Evolutionary conservation across 352 stramenopile species (phyloP).

Genomic region (Phytophthora vignae): DNA sequence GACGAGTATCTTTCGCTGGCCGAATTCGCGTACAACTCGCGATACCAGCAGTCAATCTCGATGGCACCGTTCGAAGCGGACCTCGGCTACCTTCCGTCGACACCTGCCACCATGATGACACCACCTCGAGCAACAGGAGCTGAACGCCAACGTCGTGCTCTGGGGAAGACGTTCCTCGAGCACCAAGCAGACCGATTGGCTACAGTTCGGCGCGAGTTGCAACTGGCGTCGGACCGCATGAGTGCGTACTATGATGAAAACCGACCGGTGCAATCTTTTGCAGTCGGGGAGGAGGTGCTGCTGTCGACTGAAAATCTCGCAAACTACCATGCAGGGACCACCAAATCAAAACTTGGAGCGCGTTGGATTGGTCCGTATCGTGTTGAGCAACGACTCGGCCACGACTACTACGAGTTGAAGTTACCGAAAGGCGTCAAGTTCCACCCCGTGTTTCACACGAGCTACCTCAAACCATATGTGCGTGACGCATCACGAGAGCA

Average conservation of each 20-base stretch:
- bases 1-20: neutral
- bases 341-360: neutral
- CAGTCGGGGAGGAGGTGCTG: neutral
- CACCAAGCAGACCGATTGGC: neutral
- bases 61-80: conserved; percentile 29
- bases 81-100: conserved; percentile 4
- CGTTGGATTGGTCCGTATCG: neutral
- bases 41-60: conserved; percentile 12
- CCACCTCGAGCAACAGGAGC: neutral
- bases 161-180: conserved; percentile 17
- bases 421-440: neutral
- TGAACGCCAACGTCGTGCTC: neutral
- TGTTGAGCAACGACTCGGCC: neutral
- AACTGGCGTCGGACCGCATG: neutral
- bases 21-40: conserved; percentile 17
- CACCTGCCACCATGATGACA: no score
- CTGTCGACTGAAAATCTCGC: neutral
- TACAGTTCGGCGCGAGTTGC: neutral
- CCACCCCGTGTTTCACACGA: neutral
- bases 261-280: neutral
- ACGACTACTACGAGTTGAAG: neutral
- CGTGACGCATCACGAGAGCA: no score
- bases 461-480: no score
- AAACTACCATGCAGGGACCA: neutral
- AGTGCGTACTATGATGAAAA: conserved; percentile 10